Evolutionary conservation across 805 yeast species (phyloP), one percentile per base, ranked within the genome.

Genomic region (Jamesozyma gamospora): DNA sequence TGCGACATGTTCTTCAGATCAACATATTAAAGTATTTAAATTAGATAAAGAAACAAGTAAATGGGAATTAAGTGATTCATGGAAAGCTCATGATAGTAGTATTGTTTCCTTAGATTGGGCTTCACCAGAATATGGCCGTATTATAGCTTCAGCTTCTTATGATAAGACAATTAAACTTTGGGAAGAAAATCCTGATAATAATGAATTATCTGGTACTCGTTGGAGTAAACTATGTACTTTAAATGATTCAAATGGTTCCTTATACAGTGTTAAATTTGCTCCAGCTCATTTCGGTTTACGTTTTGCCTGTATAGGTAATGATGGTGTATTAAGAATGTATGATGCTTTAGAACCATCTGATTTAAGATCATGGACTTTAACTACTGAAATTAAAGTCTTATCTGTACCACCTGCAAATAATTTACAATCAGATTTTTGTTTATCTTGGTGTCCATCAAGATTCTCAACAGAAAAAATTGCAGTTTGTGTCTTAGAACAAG

Each of bases 1-100:
- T 41, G 98, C 97, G 2, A 90, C 96, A 0, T 88, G 94, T 43
- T 85, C 96, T 4, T 84, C 94, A 0, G 98, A 92, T 62, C 96
- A 88, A 53, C 94, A 85, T 53, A 74, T 92, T 45, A 85, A 86
- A 53, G 88, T 92, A 26, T 92, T 87, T 58, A 90, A 84, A 55
- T 65, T 82, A 27, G 83, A 80, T 49, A 62, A 77, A 13, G 64
- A 71, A 21, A 70, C 80, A 1, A 41, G 40, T 15, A 71, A 77
- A 15, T 92, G 97, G 97, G 74, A 74, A 15, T 63, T 84, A 41
- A 79, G 80, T 52, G 96, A 90, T 60, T 78, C 83, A 35, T 92
- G 96, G 94, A 83, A 82, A 49, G 97, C 97, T 0, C 98, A 92
- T 56, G 96, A 92, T 51, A 78, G 94, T 7, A 75, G 87, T 42